Evolutionary conservation across 257 asterid species (phyloP), one percentile per base, ranked within the genome.

Genomic region (Solanum lignicaule): DNA sequence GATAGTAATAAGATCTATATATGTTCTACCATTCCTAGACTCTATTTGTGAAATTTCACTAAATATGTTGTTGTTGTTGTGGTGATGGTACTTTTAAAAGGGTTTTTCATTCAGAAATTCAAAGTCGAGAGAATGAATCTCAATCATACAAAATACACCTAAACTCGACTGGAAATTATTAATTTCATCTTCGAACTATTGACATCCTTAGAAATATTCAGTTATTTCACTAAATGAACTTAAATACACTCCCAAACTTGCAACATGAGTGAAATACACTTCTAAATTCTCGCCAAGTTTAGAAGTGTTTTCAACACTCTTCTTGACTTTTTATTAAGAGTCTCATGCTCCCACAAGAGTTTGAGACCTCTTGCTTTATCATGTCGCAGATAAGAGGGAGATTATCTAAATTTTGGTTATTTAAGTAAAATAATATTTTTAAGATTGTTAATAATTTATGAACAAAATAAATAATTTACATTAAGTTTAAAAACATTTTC

Each of bases 271-370:
- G 4, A 52, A 18, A 52, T 52, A 52, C 10, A 52, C 62, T 52
- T 52, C 1, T 6, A 52, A 52, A 52, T 52, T 52, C 4, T 52
- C n/a, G 2, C 18, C 3, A 6, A 52, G 9, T 1, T 13, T 46
- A 46, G 2, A 0, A 0, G 1, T 52, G 1, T 18, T 18, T 6
- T 15, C 60, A 48, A 16, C 60, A 15, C 60, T 48, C 2, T 0
- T 48, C 58, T 52, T 52, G 62, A 52, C 0, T 52, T 52, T 52
- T 52, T 52, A 52, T 48, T 48, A 48, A 48, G 58, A 46, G 4
- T 52, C 62, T 16, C 9, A 52, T 18, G 62, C 4, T 52, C 58
- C 23, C 4, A 52, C 1, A 6, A 52, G 62, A 52, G 4, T 52
- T 52, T 6, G 62, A 52, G 2, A 16, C 21, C 1, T 48, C 21